Conservation (phyloP, 768 basidiomycete species). For the Naganishia vaughanmartiniae region DNA sequence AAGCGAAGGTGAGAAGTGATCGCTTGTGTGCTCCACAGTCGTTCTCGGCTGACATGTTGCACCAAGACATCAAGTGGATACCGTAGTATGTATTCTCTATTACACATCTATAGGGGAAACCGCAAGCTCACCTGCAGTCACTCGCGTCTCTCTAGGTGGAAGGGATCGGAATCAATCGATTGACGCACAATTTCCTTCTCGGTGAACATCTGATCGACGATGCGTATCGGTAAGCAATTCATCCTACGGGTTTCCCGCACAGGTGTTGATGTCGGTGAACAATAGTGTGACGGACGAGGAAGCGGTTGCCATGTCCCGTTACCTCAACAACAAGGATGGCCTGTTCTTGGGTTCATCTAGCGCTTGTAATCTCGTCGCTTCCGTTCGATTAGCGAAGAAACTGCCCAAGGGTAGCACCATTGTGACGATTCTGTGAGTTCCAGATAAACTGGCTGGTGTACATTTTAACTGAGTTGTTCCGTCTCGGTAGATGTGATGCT, state of each 20-base stretch:
- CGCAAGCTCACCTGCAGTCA: slow-evolving; percentile 14
- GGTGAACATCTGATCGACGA: slow-evolving; percentile 83
- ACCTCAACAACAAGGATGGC: slow-evolving; percentile 84
- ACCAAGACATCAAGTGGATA: slow-evolving; percentile 65
- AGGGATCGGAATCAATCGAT: slow-evolving; percentile 78
- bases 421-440: slow-evolving; percentile 75
- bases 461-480: slow-evolving; percentile 1
- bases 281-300: slow-evolving; percentile 83
- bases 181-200: slow-evolving; percentile 84
- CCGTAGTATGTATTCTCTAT: slow-evolving; percentile 62
- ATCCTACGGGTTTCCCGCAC: neutral
- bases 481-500: slow-evolving; percentile 70
- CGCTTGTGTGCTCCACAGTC: neutral
- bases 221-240: slow-evolving; percentile 66
- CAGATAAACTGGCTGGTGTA: neutral
- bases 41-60: neutral
- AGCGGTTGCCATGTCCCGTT: slow-evolving; percentile 92
- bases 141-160: slow-evolving; percentile 36
- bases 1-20: slow-evolving; percentile 62
- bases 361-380: slow-evolving; percentile 93
- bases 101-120: slow-evolving; percentile 69
- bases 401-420: slow-evolving; percentile 67
- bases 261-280: neutral
- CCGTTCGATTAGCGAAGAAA: slow-evolving; percentile 71
- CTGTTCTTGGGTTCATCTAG: slow-evolving; percentile 93